Conservation (phyloP, 306 rosid genomes). For the Acacia acuminata region DNA sequence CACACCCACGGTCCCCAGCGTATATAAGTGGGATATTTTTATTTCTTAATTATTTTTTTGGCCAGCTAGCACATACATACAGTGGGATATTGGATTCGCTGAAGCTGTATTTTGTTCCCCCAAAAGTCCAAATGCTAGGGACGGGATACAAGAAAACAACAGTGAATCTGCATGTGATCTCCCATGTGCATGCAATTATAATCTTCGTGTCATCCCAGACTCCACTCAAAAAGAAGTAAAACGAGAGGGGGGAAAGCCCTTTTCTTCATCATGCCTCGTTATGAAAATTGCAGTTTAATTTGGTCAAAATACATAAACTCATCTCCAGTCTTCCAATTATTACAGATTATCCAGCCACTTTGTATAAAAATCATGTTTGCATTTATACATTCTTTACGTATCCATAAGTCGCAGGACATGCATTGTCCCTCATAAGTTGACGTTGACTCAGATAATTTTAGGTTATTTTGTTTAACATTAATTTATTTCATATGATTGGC, state of each 20-base stretch:
- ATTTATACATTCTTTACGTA: not conserved
- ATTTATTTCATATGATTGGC: not conserved
- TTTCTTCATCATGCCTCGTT: conserved; percentile 30
- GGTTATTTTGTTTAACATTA: not conserved
- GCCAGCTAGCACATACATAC: not conserved
- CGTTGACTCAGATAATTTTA: not conserved
- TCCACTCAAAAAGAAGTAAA: conserved; percentile 15
- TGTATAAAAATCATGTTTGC: conserved; percentile 20
- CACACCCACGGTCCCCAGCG: not conserved
- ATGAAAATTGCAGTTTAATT: conserved; percentile 10
- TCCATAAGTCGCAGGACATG: not conserved
- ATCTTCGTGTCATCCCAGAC: conserved; percentile 18
- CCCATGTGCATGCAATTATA: conserved; percentile 36
- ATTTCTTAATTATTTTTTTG: too few species aligned
- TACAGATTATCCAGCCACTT: conserved; percentile 18
- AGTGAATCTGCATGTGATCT: conserved; percentile 38
- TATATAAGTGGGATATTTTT: not conserved
- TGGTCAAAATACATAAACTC: conserved; percentile 34
- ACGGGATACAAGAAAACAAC: conserved; percentile 23
- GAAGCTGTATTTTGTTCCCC: not conserved
- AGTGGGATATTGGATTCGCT: conserved; percentile 35
- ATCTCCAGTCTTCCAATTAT: conserved; percentile 29
- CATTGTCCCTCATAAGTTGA: not conserved
- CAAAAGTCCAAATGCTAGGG: conserved; percentile 35
- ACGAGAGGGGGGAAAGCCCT: not conserved